Conservation (phyloP, 2,329 filamentous ascomycete genomes). For the Bipolaris sorokiniana region DNA sequence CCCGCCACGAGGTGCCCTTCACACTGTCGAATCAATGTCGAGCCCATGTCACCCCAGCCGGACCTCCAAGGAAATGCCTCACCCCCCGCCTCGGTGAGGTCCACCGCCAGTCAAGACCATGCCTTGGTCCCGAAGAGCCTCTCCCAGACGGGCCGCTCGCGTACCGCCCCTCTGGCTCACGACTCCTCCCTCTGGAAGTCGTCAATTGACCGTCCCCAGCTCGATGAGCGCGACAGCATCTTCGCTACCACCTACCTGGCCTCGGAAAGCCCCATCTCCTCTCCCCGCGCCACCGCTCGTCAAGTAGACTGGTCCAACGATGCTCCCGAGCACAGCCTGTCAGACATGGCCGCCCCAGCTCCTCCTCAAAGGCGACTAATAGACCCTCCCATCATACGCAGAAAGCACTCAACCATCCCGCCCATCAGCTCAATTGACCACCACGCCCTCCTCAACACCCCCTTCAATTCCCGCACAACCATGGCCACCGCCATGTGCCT, state of each 20-base stretch:
- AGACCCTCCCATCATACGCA: conserved; percentile 40
- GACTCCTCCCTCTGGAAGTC: conserved; percentile 45
- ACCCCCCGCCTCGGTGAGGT: conserved; percentile 51
- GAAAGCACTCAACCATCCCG: conserved; percentile 36
- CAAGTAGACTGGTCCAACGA: conserved; percentile 30
- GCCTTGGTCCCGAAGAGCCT: conserved; percentile 43
- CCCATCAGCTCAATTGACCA: conserved; percentile 37
- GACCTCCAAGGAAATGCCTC: conserved; percentile 49
- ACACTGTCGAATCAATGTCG: conserved; percentile 51
- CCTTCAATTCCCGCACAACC: conserved; percentile 39
- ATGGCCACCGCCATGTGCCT: conserved; percentile 30
- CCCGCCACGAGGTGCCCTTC: conserved; percentile 39
- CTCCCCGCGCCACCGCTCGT: conserved; percentile 42
- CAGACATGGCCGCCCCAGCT: conserved; percentile 40
- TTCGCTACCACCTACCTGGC: conserved; percentile 67
- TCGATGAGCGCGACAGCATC: conserved; percentile 68
- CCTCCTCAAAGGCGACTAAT: conserved; percentile 43
- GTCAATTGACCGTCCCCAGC: conserved; percentile 55
- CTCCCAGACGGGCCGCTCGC: conserved; percentile 48
- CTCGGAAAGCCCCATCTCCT: conserved; percentile 55
- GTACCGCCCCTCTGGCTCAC: conserved; percentile 45
- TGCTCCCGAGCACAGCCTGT: conserved; percentile 33
- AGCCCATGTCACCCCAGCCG: conserved; percentile 51
- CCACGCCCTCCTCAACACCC: conserved; percentile 40
- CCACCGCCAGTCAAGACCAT: conserved; percentile 31